phyloP scores from a whole-genome alignment of 169 alveolate species.

The Cystoisospora suis region DNA sequence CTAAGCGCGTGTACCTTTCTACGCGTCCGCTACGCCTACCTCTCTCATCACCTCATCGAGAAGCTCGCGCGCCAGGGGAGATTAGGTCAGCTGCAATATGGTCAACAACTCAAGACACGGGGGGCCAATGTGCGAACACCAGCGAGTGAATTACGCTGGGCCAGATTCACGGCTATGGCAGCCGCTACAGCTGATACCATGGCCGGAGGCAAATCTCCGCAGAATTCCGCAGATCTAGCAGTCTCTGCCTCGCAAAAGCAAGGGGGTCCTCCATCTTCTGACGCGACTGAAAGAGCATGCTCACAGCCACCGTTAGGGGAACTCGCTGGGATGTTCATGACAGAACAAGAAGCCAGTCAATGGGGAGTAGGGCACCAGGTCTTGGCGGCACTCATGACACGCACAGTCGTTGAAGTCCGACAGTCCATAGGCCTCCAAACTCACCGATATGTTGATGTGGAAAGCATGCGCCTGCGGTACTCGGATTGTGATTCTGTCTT shows the following conservation, averaged over 20 bases:
- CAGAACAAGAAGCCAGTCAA: neutral
- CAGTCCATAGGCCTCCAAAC: neutral
- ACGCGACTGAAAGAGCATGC: too few species aligned
- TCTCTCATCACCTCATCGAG: neutral
- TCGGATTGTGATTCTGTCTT: neutral
- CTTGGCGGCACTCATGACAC: neutral
- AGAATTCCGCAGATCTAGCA: too few species aligned
- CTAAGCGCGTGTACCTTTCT: neutral
- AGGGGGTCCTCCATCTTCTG: too few species aligned
- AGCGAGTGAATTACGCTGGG: neutral
- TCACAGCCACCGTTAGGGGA: too few species aligned
- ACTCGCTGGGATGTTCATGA: neutral
- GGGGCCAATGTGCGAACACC: neutral
- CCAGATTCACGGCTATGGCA: neutral
- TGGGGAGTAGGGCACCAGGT: neutral
- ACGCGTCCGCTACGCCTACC: neutral
- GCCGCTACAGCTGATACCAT: too few species aligned
- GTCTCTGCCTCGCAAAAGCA: too few species aligned
- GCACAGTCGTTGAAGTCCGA: neutral
- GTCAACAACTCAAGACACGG: too few species aligned
- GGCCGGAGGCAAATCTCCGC: too few species aligned
- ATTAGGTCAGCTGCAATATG: too few species aligned
- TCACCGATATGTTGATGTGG: neutral
- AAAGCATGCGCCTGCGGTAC: neutral
- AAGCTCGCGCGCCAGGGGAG: neutral